Evolutionary conservation across 805 yeast species (phyloP).

Genomic region (Cyberlindnera xishuangbannaensis): DNA sequence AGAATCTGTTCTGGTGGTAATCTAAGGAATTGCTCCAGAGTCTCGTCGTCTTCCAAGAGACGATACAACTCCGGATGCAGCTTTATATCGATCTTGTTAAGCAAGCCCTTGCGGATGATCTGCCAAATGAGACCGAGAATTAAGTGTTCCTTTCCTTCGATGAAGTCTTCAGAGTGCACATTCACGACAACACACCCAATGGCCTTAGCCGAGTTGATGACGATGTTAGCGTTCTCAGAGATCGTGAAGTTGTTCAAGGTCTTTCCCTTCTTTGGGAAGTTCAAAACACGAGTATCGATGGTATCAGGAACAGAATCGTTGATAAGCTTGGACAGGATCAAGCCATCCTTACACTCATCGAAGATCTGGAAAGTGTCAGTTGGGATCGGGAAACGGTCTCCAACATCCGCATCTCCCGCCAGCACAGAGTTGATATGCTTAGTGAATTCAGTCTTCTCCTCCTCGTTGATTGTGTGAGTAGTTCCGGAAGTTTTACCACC

Average conservation of each 20-base stretch:
- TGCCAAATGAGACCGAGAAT: constrained; percentile 95
- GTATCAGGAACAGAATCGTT: constrained; percentile 98
- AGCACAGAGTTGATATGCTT: constrained; percentile 91
- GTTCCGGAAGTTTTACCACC: constrained; percentile 87
- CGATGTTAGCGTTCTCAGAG: constrained; percentile 95
- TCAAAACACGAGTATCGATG: constrained; percentile 94
- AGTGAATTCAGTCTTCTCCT: constrained; percentile 93
- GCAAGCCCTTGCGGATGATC: constrained; percentile 91
- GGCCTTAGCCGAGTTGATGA: constrained; percentile 97
- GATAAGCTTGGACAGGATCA: constrained; percentile 85
- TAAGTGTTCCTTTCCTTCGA: constrained; percentile 90
- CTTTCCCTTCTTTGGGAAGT: constrained; percentile 77
- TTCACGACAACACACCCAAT: constrained; percentile 98
- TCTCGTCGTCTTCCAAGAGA: constrained; percentile 91
- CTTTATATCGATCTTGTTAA: constrained; percentile 92
- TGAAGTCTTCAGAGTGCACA: constrained; percentile 92
- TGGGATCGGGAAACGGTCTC: constrained; percentile 82
- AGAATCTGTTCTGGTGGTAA: constrained; percentile 96
- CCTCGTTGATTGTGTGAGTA: constrained; percentile 94
- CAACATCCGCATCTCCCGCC: constrained; percentile 83
- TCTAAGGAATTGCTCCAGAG: constrained; percentile 92
- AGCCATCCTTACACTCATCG: constrained; percentile 95
- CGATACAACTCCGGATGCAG: constrained; percentile 95
- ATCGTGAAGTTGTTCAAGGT: constrained; percentile 88
- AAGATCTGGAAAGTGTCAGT: constrained; percentile 92